Percentiles rank a stretch among this genome's conserved stretches.
These are phyloP conservation scores for Trametes maxima DNA, from an alignment of 768 basidiomycete genomes.

Conservation along the genomic window DNA sequence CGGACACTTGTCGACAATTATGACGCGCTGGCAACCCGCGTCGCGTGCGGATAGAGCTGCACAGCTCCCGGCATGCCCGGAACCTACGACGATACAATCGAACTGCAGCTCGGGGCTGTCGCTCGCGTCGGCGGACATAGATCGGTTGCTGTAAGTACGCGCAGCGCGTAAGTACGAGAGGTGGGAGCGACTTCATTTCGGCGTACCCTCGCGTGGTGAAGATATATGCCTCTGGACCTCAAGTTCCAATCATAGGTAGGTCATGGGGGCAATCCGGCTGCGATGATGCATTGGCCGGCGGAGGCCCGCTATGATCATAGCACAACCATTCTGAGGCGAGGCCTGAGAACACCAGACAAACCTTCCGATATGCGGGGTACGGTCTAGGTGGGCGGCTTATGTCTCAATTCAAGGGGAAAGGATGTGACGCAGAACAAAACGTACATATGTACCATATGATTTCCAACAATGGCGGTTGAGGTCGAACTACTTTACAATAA, in stretches of 20 bases:
- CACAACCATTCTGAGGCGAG: neutral
- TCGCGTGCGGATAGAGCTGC: constrained; percentile 64
- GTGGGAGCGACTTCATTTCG: neutral
- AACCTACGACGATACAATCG: constrained; percentile 66
- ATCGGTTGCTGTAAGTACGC: neutral
- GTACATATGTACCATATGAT: too few relatives aligned
- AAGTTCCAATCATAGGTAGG: constrained; percentile 10
- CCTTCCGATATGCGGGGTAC: too few relatives aligned
- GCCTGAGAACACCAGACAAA: neutral
- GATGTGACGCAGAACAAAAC: too few relatives aligned
- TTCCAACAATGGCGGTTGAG: too few relatives aligned
- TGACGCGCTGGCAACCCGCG: constrained; percentile 59
- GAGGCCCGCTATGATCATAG: constrained; percentile 1
- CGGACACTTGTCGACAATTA: constrained; percentile 69
- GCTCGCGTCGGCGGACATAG: constrained; percentile 23
- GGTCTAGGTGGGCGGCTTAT: too few relatives aligned
- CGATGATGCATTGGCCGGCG: constrained; percentile 8
- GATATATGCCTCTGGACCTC: constrained; percentile 6
- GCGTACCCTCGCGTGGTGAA: neutral
- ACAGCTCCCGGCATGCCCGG: constrained; percentile 68
- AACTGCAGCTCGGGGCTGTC: neutral
- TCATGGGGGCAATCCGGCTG: constrained; percentile 5
- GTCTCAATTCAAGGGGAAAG: too few relatives aligned
- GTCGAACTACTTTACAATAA: too few relatives aligned
- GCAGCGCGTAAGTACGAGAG: neutral